Base-by-base conservation (phyloP, 208 protist genomes). In the Herpetomonas samuelpessoai region DNA sequence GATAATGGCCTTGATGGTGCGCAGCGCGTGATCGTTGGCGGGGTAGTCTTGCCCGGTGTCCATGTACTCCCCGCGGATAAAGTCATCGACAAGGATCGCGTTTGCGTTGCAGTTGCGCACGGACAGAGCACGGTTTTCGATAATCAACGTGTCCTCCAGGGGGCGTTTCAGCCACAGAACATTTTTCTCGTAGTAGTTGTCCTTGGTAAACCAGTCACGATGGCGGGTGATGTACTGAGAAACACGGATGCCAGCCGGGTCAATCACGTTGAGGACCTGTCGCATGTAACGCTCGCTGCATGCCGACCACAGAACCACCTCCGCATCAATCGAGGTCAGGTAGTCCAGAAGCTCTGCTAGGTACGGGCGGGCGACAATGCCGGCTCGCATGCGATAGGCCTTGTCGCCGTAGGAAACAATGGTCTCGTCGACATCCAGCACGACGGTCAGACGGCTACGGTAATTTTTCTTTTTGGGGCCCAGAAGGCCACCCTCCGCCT, bases 111-210 rank as follows among this genome's bases (percentile, higher is more conserved):
- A 93, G 66, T 86, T 92, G 12, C 89, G 86, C 31, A 93, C 86
- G 21, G 69, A 80, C 25, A 95, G 53, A 2, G 89, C 59, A 3
- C 89, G 74, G 60, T 95, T 95, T 57, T 95, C 89, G 25, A 95
- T 76, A 47, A 95, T 86, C 29, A 95, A 62, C n/a, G 76, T 86
- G 51, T 95, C 77, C 47, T 91, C 77, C 18, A 88, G 26, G 18
- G 79, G 71, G 14, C 89, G 89, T 68, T 91, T 92, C 28, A 93
- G 68, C 86, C 89, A 95, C 25, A 81, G 29, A 25, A 92, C 69
- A 49, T 95, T 93, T 67, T 95, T 95, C 60, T 95, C 86, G 57
- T 95, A 95, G 72, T 88, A 93, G 62, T 91, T 81, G 65, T 95
- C 86, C 28, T 65, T 21, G 21, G 83, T 79, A 65, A 90, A 92